Evolutionary conservation across 805 yeast genomes (phyloP).

Genomic region (Hanseniaspora hatyaiensis): DNA sequence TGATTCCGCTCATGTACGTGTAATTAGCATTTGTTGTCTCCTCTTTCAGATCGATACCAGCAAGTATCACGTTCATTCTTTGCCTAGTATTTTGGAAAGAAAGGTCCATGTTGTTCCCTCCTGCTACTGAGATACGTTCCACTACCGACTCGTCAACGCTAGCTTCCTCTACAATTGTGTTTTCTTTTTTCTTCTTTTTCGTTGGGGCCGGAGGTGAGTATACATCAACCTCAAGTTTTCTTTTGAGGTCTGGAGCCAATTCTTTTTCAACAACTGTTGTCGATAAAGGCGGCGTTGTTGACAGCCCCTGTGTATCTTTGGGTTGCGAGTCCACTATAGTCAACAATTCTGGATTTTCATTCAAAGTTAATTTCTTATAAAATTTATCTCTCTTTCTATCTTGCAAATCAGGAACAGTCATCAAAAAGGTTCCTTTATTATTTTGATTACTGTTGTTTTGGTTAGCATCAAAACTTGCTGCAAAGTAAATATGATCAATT

Average conservation of each 20-base stretch:
- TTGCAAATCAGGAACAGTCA: background rate
- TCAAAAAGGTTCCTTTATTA: too few species aligned
- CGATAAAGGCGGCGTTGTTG: too few species aligned
- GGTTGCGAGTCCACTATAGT: too few species aligned
- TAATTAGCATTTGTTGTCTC: constrained; percentile 10
- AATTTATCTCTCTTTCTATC: too few species aligned
- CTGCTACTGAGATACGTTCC: constrained; percentile 8
- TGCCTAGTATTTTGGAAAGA: background rate
- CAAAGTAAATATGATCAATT: constrained; percentile 1
- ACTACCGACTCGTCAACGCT: background rate
- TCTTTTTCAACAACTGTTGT: too few species aligned
- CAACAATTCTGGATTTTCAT: too few species aligned
- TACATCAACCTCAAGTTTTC: background rate
- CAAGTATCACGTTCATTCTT: background rate
- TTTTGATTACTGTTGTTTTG: too few species aligned
- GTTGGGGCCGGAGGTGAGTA: background rate
- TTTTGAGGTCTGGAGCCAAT: background rate
- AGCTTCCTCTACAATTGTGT: background rate
- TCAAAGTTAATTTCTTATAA: too few species aligned
- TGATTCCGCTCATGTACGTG: constrained; percentile 10
- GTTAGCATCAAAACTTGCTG: background rate
- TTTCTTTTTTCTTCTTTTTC: background rate
- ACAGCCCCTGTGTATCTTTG: too few species aligned
- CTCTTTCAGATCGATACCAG: constrained; percentile 3
- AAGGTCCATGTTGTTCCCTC: background rate